These are phyloP conservation scores for Lobosporangium transversale DNA, from an alignment of 192 early-diverging fungal genomes.

Conservation along the genomic window DNA sequence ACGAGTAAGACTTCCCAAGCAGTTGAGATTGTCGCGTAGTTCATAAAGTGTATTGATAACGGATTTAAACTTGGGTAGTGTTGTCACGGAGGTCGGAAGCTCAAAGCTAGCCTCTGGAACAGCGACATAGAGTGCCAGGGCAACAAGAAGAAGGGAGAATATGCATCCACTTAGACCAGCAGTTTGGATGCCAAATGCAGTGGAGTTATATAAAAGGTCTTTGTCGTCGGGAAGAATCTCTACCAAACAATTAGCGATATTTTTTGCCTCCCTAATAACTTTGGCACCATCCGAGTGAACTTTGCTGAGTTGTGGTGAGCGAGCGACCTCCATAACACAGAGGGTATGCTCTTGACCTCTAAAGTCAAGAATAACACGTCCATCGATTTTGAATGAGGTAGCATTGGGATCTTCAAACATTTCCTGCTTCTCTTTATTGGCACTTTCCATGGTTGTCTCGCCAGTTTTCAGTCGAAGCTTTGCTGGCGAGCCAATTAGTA, in stretches of 20 bases:
- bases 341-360: constrained; percentile 2
- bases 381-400: constrained; percentile 4
- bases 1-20: not conserved
- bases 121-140: constrained; percentile 1
- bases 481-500: not conserved
- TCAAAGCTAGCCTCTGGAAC: not conserved
- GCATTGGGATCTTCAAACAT: constrained; percentile 7
- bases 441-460: not conserved
- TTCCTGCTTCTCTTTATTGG: constrained; percentile 3
- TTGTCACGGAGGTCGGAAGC: constrained; percentile 1
- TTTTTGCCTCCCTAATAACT: constrained; percentile 1
- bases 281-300: constrained; percentile 3
- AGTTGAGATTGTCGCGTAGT: constrained; percentile 3
- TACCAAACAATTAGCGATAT: not conserved
- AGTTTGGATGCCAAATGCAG: constrained; percentile 7
- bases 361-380: constrained; percentile 3
- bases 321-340: not conserved
- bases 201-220: constrained; percentile 4
- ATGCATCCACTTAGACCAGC: constrained; percentile 1
- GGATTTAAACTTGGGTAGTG: constrained; percentile 2
- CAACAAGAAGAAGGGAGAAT: constrained; percentile 1
- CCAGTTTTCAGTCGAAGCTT: not conserved
- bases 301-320: not conserved
- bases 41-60: constrained; percentile 2
- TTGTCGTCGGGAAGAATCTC: constrained; percentile 1